A percentile compares a stretch with the other conserved stretches of the same genome.
Evolutionary conservation across 2,329 filamentous ascomycete genomes (phyloP).

Genomic region (Paracorniculantispora psalliotae): DNA sequence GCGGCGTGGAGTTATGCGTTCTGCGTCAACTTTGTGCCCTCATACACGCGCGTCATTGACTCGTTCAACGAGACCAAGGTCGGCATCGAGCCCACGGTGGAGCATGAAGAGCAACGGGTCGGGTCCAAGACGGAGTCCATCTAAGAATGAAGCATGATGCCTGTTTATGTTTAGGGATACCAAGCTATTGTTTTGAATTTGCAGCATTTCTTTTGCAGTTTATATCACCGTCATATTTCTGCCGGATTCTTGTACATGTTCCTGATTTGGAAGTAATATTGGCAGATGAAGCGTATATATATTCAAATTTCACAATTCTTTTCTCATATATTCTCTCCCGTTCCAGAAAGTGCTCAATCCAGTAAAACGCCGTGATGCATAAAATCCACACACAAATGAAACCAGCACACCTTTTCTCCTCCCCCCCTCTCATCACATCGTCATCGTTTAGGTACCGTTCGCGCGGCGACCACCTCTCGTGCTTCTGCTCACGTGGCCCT

Average conservation of each 20-base stretch:
- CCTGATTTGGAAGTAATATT: neutral
- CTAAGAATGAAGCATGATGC: neutral
- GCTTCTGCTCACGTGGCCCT: slow-evolving; percentile 73
- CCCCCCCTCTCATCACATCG: too few species aligned
- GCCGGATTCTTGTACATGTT: neutral
- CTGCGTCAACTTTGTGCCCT: slow-evolving; percentile 61
- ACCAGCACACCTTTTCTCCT: neutral
- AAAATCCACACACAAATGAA: neutral
- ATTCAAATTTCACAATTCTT: neutral
- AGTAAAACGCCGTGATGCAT: slow-evolving; percentile 3
- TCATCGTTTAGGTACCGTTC: slow-evolving; percentile 46
- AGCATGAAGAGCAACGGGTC: slow-evolving; percentile 19
- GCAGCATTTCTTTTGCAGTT: neutral
- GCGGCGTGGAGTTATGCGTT: slow-evolving; percentile 52
- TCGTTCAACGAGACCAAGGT: slow-evolving; percentile 44
- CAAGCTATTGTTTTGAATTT: neutral
- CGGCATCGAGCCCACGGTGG: slow-evolving; percentile 27
- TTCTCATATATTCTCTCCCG: neutral
- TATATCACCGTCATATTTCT: too few species aligned
- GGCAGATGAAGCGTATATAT: neutral
- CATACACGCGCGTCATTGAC: slow-evolving; percentile 60
- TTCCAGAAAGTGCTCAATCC: neutral
- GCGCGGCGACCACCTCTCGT: slow-evolving; percentile 79
- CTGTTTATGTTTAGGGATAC: neutral
- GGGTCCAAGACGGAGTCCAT: neutral